Base-by-base conservation (phyloP, 495 filamentous ascomycete genomes). In the Talaromyces adpressus region DNA sequence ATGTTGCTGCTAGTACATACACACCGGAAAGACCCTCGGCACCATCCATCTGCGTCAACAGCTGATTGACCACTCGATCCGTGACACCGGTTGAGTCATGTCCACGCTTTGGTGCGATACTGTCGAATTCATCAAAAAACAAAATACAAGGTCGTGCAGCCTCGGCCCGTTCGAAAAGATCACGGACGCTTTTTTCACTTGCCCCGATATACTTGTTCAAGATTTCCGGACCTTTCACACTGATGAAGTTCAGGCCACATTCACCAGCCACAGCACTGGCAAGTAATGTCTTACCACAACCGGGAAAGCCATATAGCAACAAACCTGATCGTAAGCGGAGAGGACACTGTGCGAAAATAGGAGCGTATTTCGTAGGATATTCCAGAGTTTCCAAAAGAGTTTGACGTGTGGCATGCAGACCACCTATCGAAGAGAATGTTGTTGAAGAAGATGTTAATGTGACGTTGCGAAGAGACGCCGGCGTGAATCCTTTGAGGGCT, bases 71-170 rank as follows among this genome's bases (percentile, higher is more conserved):
- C 2, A 98, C 94, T n/a, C 94, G 86, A 72, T 98, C 95, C 0
- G 95, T 98, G 29, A 98, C 94, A 57, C 95, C 94, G 0, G 95
- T 98, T 8, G 88, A 92, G 68, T 98, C 95, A 70, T 98, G 95
- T 0, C 95, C 94, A 74, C 94, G 86, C 79, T 97, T 98, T 6
- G 94, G 95, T 2, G 94, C 94, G 61, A 98, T 97, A 64, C 88
- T 91, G 74, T 98, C 94, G 69, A 98, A 98, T 72, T 98, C 94
- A 71, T 98, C 94, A 68, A 98, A 98, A 80, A 98, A 98, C 2
- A 98, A 79, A 8, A 98, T 87, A 65, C 93, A 97, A 0, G 94
- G 94, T 41, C 88, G 84, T 1, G 94, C 94, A 11, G 93, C 92
- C 64, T 89, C 84, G 0, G 94, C 94, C 64, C 94, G 84, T 70